Conservation (phyloP, 768 basidiomycete species). For the Lentinus brumalis region DNA sequence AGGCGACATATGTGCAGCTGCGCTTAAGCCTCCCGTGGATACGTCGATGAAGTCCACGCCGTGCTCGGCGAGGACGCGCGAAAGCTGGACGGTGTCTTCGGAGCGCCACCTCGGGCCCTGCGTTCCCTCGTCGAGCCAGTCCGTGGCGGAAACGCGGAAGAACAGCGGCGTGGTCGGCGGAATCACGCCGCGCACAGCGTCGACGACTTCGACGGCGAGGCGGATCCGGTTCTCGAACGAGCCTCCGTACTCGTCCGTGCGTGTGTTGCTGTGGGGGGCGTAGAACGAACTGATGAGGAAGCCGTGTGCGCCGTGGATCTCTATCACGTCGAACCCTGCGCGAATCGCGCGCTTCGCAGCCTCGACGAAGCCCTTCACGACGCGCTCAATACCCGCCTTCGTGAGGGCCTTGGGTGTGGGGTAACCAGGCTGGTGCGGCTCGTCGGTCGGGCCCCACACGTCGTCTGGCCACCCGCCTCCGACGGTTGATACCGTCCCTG, state of each 20-base stretch:
- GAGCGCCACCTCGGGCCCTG: no score
- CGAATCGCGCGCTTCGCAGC: slow-evolving; percentile 50
- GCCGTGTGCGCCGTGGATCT: slow-evolving; percentile 27
- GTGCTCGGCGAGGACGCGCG: slow-evolving; percentile 34
- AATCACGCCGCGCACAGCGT: slow-evolving; percentile 61
- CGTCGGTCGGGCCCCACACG: slow-evolving; percentile 51
- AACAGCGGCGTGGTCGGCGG: slow-evolving; percentile 68
- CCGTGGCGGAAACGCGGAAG: slow-evolving; percentile 36
- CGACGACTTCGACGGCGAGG: slow-evolving; percentile 61
- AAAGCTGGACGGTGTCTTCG: no score
- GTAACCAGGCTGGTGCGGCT: slow-evolving; percentile 41
- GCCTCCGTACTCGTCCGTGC: slow-evolving; percentile 51
- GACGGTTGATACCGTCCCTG: slow-evolving; percentile 38
- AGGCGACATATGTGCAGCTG: slow-evolving; percentile 34
- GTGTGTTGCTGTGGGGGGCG: slow-evolving; percentile 40
- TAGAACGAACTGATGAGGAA: slow-evolving; percentile 36
- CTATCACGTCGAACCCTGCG: slow-evolving; percentile 45
- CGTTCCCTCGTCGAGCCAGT: slow-evolving; percentile 21
- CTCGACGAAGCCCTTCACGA: slow-evolving; percentile 30
- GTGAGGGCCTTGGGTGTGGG: slow-evolving; percentile 30
- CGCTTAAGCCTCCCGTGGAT: slow-evolving; percentile 61
- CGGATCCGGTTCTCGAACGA: slow-evolving; percentile 52
- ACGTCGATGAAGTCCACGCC: slow-evolving; percentile 80
- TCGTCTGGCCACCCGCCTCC: slow-evolving; percentile 40
- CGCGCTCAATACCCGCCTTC: slow-evolving; percentile 27